Base-by-base conservation (phyloP, 2,329 filamentous ascomycete genomes). In the Phaeoacremonium minimum region DNA sequence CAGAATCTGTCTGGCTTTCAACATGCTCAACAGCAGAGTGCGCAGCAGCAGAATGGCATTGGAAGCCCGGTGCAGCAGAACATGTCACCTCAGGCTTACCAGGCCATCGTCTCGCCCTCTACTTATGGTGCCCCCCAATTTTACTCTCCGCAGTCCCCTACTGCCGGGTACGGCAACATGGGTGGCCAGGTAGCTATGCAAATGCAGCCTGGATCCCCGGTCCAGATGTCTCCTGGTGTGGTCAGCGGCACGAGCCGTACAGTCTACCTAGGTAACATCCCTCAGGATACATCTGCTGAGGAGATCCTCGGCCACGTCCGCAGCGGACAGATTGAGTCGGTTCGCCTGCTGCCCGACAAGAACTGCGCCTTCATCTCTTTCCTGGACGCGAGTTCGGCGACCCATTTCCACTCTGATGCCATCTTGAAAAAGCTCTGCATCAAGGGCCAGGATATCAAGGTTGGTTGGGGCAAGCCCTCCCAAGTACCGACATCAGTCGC, bases 301-400 rank as follows among this genome's bases (percentile, higher is more conserved):
- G 93, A 98, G 67, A 95, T 98, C 46, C 71, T 98, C 38, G 85
- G 90, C 46, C 93, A 98, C 56, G 93, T 98, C 42, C 81, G 93
- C 46, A 97, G 93, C 63, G 93, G 93, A 16, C 93, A 97, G 60
- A 97, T 98, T 53, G 93, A 98, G 70, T 97, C 93, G n/a, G 93
- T 98, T 36, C 85, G 93, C 51, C 77, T 98, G 47, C 74, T 98
- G 37, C 88, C 91, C 16, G 93, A 98, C 67, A 98, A 97, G 87
- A 98, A 97, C 75, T 98, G 93, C 58, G 93, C 93, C 40, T 98
- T 98, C 73, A 97, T 98, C 59, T 98, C 93, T 7, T 98, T 98
- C 71, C 74, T 98, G 47, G 93, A 98, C 57, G 89, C 90, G 53
- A 95, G 90, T 68, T 96, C 93, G 18, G 93, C 93, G 38, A 97